Evolutionary conservation across 2,329 filamentous ascomycete species (phyloP), one percentile per base, ranked within the genome.

Genomic region (Colletotrichum sp.): DNA sequence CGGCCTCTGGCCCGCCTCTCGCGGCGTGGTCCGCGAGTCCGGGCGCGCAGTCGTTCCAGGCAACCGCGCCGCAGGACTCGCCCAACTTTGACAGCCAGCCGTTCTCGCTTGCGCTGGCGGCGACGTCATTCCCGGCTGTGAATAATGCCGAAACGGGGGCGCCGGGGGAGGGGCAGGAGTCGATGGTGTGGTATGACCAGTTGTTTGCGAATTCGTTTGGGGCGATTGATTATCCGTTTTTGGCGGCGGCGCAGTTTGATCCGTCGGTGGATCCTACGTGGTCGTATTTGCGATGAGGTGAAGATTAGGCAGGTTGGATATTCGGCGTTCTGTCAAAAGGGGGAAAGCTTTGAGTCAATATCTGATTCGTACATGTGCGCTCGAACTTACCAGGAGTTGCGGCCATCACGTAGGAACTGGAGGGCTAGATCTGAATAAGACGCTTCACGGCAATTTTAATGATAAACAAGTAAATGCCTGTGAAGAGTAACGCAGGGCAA

Each of bases 141-240:
- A 30, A 30, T 8, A 18, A 18, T 4, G 24, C 66, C 1, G 71
- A 62, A 4, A 26, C 28, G 3, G 44, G 44, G n/a, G 65, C 49
- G 8, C 64, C 74, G 2, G 79, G 18, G 1, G 82, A 84, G 21
- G 82, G 81, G 0, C 82, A 84, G n/a, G 82, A 83, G 67, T 83
- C 82, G 1, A 83, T 83, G 76, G 81, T 83, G 57, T 84, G 82
- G 82, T 84, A 83, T 49, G 82, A 84, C 9, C 82, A 84, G 49
- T 59, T 84, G 21, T 84, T 84, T 72, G 82, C 81, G 1, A 83
- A 82, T 44, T 83, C 82, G 0, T 83, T 84, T 59, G 82, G 81
- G 28, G 82, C 82, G 2, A 82, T 84, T 60, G 82, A 84, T 10
- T 83, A 83, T 21, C 82, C 82, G 0, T 83, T 83, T 28, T 77